These are phyloP conservation scores for Brasilioporus rufonigricans DNA, from an alignment of 768 basidiomycete species.

Conservation along the genomic window DNA sequence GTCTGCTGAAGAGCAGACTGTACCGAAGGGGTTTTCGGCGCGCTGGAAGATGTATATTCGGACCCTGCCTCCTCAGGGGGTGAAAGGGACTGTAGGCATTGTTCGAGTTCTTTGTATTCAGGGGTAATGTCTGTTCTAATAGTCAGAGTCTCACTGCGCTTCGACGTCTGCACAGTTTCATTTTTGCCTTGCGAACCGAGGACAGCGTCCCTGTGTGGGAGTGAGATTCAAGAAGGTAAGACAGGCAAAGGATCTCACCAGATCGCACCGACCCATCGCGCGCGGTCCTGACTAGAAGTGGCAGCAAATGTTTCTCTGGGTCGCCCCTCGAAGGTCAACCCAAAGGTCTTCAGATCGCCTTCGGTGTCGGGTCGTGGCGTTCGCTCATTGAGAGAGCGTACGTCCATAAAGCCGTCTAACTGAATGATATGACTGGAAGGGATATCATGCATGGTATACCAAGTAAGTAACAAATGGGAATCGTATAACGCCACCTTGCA, in stretches of 20 bases:
- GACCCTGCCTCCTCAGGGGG: constrained; percentile 20
- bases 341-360: constrained; percentile 55
- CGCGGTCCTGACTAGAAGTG: constrained; percentile 57
- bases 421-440: constrained; percentile 45
- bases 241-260: constrained; percentile 45
- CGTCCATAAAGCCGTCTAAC: constrained; percentile 55
- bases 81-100: constrained; percentile 5
- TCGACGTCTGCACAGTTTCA: background rate
- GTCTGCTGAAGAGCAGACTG: background rate
- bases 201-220: constrained; percentile 52
- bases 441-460: constrained; percentile 40
- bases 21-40: constrained; percentile 6
- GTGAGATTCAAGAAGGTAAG: background rate
- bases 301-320: constrained; percentile 61
- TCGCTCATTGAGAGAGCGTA: constrained; percentile 59
- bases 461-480: constrained; percentile 48
- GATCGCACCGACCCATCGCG: constrained; percentile 71
- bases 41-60: constrained; percentile 29
- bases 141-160: constrained; percentile 2
- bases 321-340: constrained; percentile 56
- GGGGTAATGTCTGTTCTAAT: constrained; percentile 18
- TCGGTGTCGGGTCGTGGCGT: constrained; percentile 40
- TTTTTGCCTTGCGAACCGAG: constrained; percentile 38
- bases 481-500: constrained; percentile 40
- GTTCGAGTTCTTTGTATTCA: background rate